These are phyloP conservation scores for Vitis hybrid DNA, from an alignment of 177 flowering plant species.

Conservation along the genomic window DNA sequence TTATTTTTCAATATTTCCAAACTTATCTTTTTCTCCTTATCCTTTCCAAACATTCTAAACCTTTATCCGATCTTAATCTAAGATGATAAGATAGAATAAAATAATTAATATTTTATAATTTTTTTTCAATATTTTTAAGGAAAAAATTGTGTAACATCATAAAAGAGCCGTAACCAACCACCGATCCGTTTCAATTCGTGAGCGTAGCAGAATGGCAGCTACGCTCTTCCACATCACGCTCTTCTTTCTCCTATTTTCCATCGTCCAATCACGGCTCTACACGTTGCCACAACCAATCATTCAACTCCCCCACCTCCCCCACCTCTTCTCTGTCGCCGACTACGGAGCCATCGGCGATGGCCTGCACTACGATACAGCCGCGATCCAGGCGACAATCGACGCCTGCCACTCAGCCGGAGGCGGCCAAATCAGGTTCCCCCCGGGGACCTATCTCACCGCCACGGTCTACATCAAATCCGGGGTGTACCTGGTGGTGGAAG, in stretches of 20 bases:
- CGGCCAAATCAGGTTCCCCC: slow-evolving; percentile 69
- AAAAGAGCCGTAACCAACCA: neutral
- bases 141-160: too few relatives aligned
- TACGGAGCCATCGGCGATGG: slow-evolving; percentile 88
- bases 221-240: neutral
- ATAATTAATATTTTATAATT: too few relatives aligned
- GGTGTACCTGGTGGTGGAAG: slow-evolving; percentile 50
- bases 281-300: slow-evolving; percentile 19
- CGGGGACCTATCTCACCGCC: slow-evolving; percentile 73
- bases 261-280: slow-evolving; percentile 26
- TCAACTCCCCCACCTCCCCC: slow-evolving; percentile 19
- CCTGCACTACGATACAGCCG: slow-evolving; percentile 61
- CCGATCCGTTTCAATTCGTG: too few relatives aligned
- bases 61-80: too few relatives aligned
- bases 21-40: too few relatives aligned
- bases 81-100: too few relatives aligned
- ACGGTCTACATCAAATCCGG: slow-evolving; percentile 63
- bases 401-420: slow-evolving; percentile 40
- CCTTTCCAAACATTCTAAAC: too few relatives aligned
- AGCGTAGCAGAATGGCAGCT: neutral
- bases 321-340: slow-evolving; percentile 59
- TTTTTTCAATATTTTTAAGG: too few relatives aligned
- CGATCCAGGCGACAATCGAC: slow-evolving; percentile 82
- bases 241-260: slow-evolving; percentile 9
- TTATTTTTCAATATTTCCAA: too few relatives aligned